Conservation (phyloP, 2,329 filamentous ascomycete genomes). For the Colletotrichum shisoi region DNA sequence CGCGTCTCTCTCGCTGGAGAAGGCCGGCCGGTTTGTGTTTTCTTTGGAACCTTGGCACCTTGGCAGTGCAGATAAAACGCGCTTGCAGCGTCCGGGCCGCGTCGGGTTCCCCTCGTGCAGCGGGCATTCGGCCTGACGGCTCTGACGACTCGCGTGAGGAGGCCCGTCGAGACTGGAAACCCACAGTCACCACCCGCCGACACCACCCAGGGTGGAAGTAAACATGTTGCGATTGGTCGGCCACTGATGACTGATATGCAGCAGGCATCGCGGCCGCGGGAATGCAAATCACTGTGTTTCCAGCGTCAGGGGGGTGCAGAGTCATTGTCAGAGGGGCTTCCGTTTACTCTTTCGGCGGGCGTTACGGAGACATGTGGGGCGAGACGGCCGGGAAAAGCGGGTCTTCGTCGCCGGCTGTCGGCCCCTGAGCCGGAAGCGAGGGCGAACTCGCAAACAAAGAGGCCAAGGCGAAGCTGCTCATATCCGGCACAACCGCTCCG, state of each 20-base stretch:
- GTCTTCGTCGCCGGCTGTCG: constrained; percentile 5
- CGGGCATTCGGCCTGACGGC: constrained; percentile 5
- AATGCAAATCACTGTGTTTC: constrained; percentile 23
- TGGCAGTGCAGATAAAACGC: constrained; percentile 36
- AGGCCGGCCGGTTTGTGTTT: constrained; percentile 7
- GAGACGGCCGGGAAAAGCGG: constrained; percentile 17
- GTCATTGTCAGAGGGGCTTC: neutral
- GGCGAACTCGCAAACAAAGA: neutral
- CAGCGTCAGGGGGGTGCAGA: neutral
- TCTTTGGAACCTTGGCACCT: constrained; percentile 26
- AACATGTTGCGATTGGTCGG: constrained; percentile 23
- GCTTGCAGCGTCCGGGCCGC: constrained; percentile 33
- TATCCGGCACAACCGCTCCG: constrained; percentile 13
- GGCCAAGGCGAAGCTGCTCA: neutral
- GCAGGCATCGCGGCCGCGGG: constrained; percentile 32
- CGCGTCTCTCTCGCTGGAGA: neutral
- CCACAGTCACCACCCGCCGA: neutral
- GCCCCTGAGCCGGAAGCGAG: constrained; percentile 1
- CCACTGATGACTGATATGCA: constrained; percentile 24
- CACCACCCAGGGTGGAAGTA: neutral
- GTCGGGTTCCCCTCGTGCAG: constrained; percentile 8
- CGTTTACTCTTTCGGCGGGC: neutral
- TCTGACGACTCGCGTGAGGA: too few relatives aligned
- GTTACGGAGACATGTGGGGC: constrained; percentile 6
- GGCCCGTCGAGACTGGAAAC: too few relatives aligned